A percentile compares a stretch with the other conserved stretches of the same genome.
These are phyloP conservation scores for Metschnikowia cubensis DNA, from an alignment of 805 yeast genomes.

Conservation along the genomic window DNA sequence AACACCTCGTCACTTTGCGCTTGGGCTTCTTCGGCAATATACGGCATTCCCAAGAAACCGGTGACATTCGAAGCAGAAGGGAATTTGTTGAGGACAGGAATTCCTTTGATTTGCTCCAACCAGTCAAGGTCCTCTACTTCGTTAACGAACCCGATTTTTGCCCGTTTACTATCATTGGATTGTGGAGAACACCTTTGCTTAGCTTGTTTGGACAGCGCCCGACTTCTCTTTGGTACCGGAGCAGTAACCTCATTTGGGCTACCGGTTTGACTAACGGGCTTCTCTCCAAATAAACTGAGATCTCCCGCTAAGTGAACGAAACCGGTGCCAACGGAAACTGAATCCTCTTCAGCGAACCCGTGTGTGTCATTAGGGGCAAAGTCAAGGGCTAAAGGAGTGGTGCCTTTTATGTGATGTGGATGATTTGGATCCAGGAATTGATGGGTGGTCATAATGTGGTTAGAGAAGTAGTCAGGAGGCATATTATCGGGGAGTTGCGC, in stretches of 20 bases:
- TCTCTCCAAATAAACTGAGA: conserved; percentile 3
- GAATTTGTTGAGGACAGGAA: conserved; percentile 60
- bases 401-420: conserved; percentile 38
- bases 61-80: conserved; percentile 51
- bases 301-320: conserved; percentile 12
- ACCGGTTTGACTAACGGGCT: neutral
- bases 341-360: conserved; percentile 3
- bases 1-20: conserved; percentile 48
- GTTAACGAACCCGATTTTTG: conserved; percentile 14
- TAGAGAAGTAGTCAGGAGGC: conserved; percentile 17
- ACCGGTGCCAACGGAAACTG: conserved; percentile 9
- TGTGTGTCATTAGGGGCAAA: conserved; percentile 17
- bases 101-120: conserved; percentile 65
- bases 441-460: conserved; percentile 18
- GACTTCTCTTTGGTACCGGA: neutral
- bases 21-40: conserved; percentile 16
- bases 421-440: conserved; percentile 35
- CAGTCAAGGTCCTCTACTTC: conserved; percentile 46
- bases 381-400: conserved; percentile 36
- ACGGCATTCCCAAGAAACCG: conserved; percentile 43
- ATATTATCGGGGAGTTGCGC: conserved; percentile 7
- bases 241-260: neutral
- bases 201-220: conserved; percentile 1
- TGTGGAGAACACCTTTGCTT: conserved; percentile 3
- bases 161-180: conserved; percentile 4